Evolutionary conservation across 139 green algal genomes (phyloP), one percentile per base, ranked within the genome.

Genomic region (Coelastrella sp.): DNA sequence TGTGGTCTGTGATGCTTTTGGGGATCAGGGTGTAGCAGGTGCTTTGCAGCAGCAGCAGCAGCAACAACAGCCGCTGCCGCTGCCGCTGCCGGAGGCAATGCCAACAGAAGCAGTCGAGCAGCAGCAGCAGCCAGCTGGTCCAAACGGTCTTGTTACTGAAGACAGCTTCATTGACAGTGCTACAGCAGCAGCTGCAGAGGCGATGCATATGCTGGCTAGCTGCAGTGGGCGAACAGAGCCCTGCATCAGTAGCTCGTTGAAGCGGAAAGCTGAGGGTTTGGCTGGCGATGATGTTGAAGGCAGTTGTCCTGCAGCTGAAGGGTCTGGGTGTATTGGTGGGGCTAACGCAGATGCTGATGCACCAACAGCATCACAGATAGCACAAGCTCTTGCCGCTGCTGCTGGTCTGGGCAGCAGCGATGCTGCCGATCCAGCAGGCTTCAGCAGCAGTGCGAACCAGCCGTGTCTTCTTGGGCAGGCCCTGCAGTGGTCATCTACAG

Each of bases 131-230:
- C 35, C 38, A 19, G 17, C 38, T 23, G 68, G 6, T 11, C 25
- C 68, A 77, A 37, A n/a, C 32, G 35, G 35, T 53, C 17, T 57
- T 51, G 71, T 43, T 34, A 23, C 72, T 11, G 72, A 62, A 30
- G 72, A 79, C 19, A 38, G 2, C 21, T 7, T 25, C 37, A 53
- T 68, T 45, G 73, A 81, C 32, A 53, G 35, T 48, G 73, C 73
- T 67, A 32, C 73, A 60, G 73, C 48, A 27, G 73, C 40, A 43
- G 73, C 73, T 23, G 73, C 73, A 3, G 73, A 81, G 32, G 73
- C 35, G 3, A 53, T 81, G 45, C 73, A 81, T 50, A 66, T 81
- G 73, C 50, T 81, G 32, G 53, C 53, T 32, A 64, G 53, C 53
- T 64, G 53, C 53, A 64, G 53, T 2, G 30, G 53, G 1, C 17